Base-by-base conservation (phyloP, 306 rosid species). In the Acacia melanoxylon region DNA sequence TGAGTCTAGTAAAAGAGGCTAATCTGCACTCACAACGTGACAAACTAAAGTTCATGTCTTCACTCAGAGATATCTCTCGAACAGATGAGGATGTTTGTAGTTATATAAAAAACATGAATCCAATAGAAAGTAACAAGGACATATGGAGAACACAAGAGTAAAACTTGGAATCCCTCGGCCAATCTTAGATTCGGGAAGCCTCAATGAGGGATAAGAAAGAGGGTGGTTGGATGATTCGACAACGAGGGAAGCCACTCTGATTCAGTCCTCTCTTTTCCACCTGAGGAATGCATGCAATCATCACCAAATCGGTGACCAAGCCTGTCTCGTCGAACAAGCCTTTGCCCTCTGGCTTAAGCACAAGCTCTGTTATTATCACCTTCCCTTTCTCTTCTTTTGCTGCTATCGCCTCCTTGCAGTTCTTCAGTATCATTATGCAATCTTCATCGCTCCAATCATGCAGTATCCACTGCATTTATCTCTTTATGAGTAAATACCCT, bases 391-490 rank as follows among this genome's bases (percentile, higher is more conserved):
- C 58, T 35, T 78, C 66, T 0, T 35, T 35, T 35, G 40, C 7
- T 37, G 61, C 42, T 17, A 88, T 79, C 6, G 86, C 89, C 49
- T 82, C 79, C 35, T 8, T 44, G 54, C 81, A 82, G 4, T 85
- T 86, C 70, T 71, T 27, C 51, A 86, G 40, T 52, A 86, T 86
- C 40, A 65, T 78, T n/a, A 81, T 56, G 80, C 89, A 84, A 2
- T 85, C 49, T 69, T 88, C 77, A 48, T 87, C 90, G 25, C 79
- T 72, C 90, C 90, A 85, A 54, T 87, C 82, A 15, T 89, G 92
- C 49, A 89, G 5, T 58, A 89, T 42, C 88, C 84, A 78, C 91
- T 86, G 59, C 80, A 8, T 52, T 15, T 3, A 3, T 16, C 0
- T n/a, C n/a, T n/a, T n/a, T n/a, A n/a, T n/a, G n/a, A n/a, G n/a